These are phyloP conservation scores for Aspergillus funiculosus DNA, from an alignment of 495 filamentous ascomycete species.

Conservation along the genomic window DNA sequence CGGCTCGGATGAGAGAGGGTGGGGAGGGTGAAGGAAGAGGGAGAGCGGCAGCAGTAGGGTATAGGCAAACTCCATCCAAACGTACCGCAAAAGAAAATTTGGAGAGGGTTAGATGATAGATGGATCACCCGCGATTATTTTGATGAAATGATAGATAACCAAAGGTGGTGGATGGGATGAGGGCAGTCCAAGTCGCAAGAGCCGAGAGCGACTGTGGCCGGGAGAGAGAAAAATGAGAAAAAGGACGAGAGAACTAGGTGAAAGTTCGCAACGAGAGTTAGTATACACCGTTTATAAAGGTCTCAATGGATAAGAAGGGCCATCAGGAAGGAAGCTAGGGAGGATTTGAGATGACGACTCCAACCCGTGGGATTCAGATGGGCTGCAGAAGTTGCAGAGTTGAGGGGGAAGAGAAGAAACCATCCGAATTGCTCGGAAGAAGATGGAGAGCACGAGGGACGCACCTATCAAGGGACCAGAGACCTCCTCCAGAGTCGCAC, in stretches of 20 bases:
- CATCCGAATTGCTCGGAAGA: constrained; percentile 37
- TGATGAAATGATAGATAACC: constrained; percentile 24
- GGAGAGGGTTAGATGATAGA: constrained; percentile 28
- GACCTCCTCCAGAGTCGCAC: constrained; percentile 29
- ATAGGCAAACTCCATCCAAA: constrained; percentile 35
- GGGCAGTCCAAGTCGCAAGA: constrained; percentile 39
- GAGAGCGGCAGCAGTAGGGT: constrained; percentile 26
- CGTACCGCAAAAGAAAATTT: constrained; percentile 38
- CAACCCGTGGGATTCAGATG: constrained; percentile 32
- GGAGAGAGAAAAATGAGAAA: constrained; percentile 26
- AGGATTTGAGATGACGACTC: constrained; percentile 22
- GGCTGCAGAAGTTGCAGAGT: constrained; percentile 20
- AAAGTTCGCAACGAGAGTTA: constrained; percentile 22
- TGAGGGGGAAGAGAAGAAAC: constrained; percentile 21
- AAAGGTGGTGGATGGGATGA: constrained; percentile 35
- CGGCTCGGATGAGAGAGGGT: constrained; percentile 21
- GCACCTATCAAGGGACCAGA: constrained; percentile 31
- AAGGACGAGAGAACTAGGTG: constrained; percentile 26
- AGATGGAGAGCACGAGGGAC: constrained; percentile 35
- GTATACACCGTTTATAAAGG: constrained; percentile 21
- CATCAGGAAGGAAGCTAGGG: constrained; percentile 9
- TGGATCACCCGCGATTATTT: constrained; percentile 36
- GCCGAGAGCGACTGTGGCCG: constrained; percentile 30
- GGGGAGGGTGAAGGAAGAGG: constrained; percentile 25
- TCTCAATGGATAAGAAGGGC: constrained; percentile 21